Percentiles rank a stretch among this genome's conserved stretches.
phyloP scores from a whole-genome alignment of 148 eudicot species.

The Dysphania ambrosioides region DNA sequence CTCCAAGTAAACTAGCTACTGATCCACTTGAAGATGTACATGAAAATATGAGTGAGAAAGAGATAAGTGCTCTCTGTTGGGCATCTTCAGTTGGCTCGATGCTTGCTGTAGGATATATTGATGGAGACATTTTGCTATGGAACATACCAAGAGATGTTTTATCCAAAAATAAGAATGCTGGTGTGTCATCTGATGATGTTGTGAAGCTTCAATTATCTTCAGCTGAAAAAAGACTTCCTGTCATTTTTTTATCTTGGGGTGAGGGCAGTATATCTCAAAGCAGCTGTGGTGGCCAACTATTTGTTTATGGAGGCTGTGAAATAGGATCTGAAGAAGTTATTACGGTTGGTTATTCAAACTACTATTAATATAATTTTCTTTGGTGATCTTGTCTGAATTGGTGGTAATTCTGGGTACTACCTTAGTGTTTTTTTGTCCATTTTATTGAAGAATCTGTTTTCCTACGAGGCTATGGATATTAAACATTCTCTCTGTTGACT shows the following conservation, averaged over 20 bases:
- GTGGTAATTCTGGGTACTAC: neutral
- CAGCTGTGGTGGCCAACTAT: conserved; percentile 56
- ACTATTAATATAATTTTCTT: neutral
- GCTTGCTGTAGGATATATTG: conserved; percentile 72
- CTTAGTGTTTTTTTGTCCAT: neutral
- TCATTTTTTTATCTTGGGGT: conserved; percentile 59
- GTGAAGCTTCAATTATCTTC: conserved; percentile 65
- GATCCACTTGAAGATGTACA: conserved; percentile 29
- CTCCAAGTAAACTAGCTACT: conserved; percentile 28
- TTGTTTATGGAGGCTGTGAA: conserved; percentile 76
- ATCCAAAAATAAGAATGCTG: conserved; percentile 34
- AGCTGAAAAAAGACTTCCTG: conserved; percentile 64
- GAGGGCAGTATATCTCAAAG: conserved; percentile 41
- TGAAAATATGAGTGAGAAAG: conserved; percentile 57
- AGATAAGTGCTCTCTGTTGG: conserved; percentile 78
- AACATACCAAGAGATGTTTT: conserved; percentile 39
- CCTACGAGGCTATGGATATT: neutral
- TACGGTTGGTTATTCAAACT: conserved; percentile 45
- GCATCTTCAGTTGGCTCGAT: conserved; percentile 61
- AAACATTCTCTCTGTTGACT: neutral
- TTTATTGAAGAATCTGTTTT: neutral
- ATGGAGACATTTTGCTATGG: conserved; percentile 78
- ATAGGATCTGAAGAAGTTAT: conserved; percentile 76
- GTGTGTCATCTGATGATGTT: conserved; percentile 40
- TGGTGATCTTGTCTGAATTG: neutral